Base-by-base conservation (phyloP, 1,284 basidiomycete species). In the Marasmius sp. region DNA sequence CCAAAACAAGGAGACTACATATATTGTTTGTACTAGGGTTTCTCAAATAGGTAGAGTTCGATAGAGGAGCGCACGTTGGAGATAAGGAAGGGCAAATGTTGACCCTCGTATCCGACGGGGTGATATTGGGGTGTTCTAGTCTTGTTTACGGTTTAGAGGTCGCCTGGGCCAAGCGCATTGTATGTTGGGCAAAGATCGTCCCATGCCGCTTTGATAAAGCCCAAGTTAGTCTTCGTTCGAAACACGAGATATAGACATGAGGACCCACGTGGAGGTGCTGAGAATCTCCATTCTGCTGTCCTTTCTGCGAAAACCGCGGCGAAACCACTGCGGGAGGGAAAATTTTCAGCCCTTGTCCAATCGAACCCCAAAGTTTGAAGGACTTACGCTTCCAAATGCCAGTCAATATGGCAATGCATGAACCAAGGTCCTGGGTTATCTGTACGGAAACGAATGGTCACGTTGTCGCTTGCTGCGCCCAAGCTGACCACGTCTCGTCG, bases 331-430 rank as follows among this genome's bases (percentile, higher is more conserved):
- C 38, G 22, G 38, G 7, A 22, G 16, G 64, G 34, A 66, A 45
- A 20, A 27, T n/a, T 34, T 43, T 16, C 6, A 36, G 5, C 45
- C 20, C 27, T 47, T 11, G 8, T 20, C 11, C 22, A 22, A 34
- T 20, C 41, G 49, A 27, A 27, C 27, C 27, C 27, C 27, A 27
- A 27, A 27, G 27, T 2, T 27, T 27, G 16, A 58, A 50, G 14
- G 63, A 70, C 67, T 55, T 70, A 71, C 72, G 68, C 66, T 60
- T 78, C 74, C 2, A 83, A 66, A 70, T 82, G 81, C 77, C 79
- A 82, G 55, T 85, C 77, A 61, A 82, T 78, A 64, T 81, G 79
- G 64, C 80, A 81, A 64, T 81, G 80, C 64, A 81, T 62, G 60
- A 81, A 75, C 81, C 79, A 81, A 37, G 76, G 71, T 1, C 78